Base-by-base conservation (phyloP, 208 protist species). In the Leishmania arabica region DNA sequence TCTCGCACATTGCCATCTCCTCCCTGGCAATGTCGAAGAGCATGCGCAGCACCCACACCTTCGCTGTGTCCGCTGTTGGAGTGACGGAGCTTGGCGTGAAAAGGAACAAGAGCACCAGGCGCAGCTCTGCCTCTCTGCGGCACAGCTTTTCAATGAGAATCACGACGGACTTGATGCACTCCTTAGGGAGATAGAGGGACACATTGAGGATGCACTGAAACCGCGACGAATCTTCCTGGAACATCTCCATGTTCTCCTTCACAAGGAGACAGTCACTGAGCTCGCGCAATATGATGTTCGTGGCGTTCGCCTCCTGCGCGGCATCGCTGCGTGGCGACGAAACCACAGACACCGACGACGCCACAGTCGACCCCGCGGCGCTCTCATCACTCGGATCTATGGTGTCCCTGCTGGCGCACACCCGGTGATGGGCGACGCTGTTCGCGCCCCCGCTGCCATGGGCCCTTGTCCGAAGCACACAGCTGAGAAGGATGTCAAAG, bases 131-230 rank as follows among this genome's bases (percentile, higher is more conserved):
- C 69, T 81, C 84, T 60, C 84, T 86, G 71, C 95, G 96, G 82
- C 91, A 97, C 68, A 98, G 80, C 86, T 95, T 94, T 84, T 98
- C 95, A 13, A 95, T 84, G 34, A 98, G 82, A 42, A 93, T 85
- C 47, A 98, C 92, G 37, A 95, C 79, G 17, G 89, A 85, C 75
- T 94, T 90, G 74, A 94, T 89, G 88, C 92, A 96, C 82, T 94
- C 88, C 60, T 81, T 81, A 2, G 95, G 93, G 58, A 96, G 84
- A 72, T 82, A 37, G 17, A 89, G 75, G 66, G 88, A 89, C 51
- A 97, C 27, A 13, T 53, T 76, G 11, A 98, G 83, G 13, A 98
- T 85, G 27, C 64, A 79, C 73, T 88, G 66, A 75, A 96, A 95
- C 34, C 95, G 90, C 31, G 75, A 45, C 11, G 91, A 88, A 34